Percentiles rank a stretch among this genome's conserved stretches.
These are phyloP conservation scores for Saussurea involucrata DNA, from an alignment of 129 eudicot genomes.

Conservation along the genomic window DNA sequence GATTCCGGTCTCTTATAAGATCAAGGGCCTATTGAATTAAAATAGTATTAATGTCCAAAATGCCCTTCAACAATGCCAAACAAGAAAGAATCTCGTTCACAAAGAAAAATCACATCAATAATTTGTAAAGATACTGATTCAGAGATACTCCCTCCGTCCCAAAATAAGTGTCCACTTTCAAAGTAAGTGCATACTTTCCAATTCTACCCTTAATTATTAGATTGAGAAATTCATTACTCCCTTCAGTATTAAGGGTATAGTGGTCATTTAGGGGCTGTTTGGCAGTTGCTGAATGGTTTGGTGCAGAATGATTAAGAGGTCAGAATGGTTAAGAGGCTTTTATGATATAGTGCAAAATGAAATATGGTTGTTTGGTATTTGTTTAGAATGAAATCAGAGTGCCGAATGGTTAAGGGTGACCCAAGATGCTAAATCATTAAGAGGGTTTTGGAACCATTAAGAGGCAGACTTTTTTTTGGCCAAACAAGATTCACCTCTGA, in stretches of 20 bases:
- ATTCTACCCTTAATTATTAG: background rate
- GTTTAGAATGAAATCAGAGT: too few relatives aligned
- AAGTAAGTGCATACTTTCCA: background rate
- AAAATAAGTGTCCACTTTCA: background rate
- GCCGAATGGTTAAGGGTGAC: too few relatives aligned
- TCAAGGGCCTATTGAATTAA: slow-evolving; percentile 76
- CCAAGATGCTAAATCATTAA: too few relatives aligned
- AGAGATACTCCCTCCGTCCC: background rate
- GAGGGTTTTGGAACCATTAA: too few relatives aligned
- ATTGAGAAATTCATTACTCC: background rate
- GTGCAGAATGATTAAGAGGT: too few relatives aligned
- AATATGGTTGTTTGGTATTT: too few relatives aligned
- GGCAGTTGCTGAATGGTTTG: too few relatives aligned
- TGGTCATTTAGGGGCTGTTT: background rate
- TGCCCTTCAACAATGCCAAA: background rate
- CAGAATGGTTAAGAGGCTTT: too few relatives aligned
- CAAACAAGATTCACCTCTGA: too few relatives aligned
- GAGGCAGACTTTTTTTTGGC: too few relatives aligned
- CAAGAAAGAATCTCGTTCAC: background rate
- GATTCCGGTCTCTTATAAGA: slow-evolving; percentile 83
- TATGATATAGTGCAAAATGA: too few relatives aligned
- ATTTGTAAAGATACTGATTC: background rate
- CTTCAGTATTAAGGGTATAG: background rate
- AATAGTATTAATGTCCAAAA: background rate
- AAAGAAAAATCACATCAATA: background rate